Conservation (phyloP, 2,329 filamentous ascomycete species). For the Neofusicoccum ribis region DNA sequence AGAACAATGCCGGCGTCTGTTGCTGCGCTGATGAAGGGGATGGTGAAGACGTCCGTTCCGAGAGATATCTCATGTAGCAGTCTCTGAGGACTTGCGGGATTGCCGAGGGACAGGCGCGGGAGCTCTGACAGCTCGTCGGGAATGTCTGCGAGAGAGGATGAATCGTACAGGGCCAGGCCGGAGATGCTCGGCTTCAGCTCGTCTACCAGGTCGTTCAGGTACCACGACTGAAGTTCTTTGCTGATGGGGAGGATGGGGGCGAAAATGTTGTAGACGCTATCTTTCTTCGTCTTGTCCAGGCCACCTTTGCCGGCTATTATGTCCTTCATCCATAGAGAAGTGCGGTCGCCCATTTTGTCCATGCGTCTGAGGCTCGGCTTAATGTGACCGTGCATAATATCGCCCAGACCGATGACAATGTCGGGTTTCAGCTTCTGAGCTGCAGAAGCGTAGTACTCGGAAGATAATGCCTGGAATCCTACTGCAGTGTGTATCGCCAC, state of each 20-base stretch:
- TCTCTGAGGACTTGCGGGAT: constrained; percentile 70
- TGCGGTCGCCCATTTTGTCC: constrained; percentile 81
- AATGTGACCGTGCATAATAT: constrained; percentile 62
- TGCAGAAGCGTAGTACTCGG: constrained; percentile 67
- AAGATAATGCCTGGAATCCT: constrained; percentile 73
- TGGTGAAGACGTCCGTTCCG: constrained; percentile 76
- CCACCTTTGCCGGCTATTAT: constrained; percentile 51
- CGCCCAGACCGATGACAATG: constrained; percentile 75
- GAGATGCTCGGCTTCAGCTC: constrained; percentile 50
- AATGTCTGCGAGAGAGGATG: constrained; percentile 67
- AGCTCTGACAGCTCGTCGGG: constrained; percentile 61
- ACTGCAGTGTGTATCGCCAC: constrained; percentile 83
- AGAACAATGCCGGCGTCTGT: constrained; percentile 87
- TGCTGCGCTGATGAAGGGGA: constrained; percentile 71
- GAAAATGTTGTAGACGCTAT: constrained; percentile 47
- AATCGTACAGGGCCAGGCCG: constrained; percentile 77
- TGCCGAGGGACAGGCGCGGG: constrained; percentile 73
- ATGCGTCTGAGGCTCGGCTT: constrained; percentile 69
- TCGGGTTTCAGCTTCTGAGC: constrained; percentile 71
- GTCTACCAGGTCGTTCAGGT: constrained; percentile 72
- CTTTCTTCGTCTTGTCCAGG: constrained; percentile 27
- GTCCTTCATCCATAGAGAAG: constrained; percentile 75
- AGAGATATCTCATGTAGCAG: constrained; percentile 73
- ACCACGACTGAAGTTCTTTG: constrained; percentile 74
- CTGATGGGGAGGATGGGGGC: constrained; percentile 72